A percentile compares a stretch with the other conserved stretches of the same genome.
These are phyloP conservation scores for Starmerella stigmatis DNA, from an alignment of 805 yeast genomes.

Conservation along the genomic window DNA sequence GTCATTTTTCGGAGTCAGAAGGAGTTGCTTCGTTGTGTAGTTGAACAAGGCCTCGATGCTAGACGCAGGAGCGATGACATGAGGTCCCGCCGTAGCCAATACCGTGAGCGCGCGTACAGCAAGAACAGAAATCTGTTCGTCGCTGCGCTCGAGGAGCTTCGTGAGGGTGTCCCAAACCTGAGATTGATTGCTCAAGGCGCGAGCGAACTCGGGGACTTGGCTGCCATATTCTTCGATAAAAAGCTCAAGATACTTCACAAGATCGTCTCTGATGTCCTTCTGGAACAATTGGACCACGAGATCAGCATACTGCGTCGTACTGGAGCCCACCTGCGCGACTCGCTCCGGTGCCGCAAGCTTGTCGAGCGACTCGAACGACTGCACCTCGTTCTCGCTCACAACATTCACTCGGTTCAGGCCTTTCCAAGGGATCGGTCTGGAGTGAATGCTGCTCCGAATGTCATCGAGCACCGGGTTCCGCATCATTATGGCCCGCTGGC, in stretches of 20 bases:
- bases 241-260: conserved; percentile 53
- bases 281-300: conserved; percentile 46
- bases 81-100: conserved; percentile 11
- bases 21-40: conserved; percentile 27
- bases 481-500: conserved; percentile 13
- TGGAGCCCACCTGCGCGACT: conserved; percentile 28
- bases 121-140: conserved; percentile 46
- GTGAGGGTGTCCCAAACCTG: conserved; percentile 35
- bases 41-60: conserved; percentile 28
- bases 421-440: conserved; percentile 85
- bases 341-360: conserved; percentile 33
- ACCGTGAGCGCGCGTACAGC: conserved; percentile 25
- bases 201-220: conserved; percentile 26
- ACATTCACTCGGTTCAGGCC: conserved; percentile 69
- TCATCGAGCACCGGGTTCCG: conserved; percentile 30
- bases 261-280: conserved; percentile 49
- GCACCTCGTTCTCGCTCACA: conserved; percentile 58
- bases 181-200: conserved; percentile 38
- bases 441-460: conserved; percentile 47
- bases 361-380: conserved; percentile 44
- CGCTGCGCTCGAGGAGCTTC: conserved; percentile 42
- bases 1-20: conserved; percentile 31
- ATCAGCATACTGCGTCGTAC: conserved; percentile 44
- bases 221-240: conserved; percentile 46
- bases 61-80: conserved; percentile 32